These are phyloP conservation scores for Cicer pinnatifidum DNA, from an alignment of 306 rosid genomes.

Conservation along the genomic window DNA sequence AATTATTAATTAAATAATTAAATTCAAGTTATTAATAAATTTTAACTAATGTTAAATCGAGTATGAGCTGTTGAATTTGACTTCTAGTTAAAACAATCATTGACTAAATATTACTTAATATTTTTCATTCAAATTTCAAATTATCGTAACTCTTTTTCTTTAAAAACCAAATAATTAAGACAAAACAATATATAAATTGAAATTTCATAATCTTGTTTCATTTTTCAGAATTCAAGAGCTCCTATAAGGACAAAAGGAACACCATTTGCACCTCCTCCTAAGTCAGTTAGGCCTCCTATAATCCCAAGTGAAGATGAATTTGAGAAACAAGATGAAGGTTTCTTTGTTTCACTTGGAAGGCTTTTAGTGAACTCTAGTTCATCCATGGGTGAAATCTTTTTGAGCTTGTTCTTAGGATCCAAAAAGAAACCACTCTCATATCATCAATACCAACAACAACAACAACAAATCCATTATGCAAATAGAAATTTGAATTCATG, in stretches of 20 bases:
- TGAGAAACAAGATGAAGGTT: conserved; percentile 77
- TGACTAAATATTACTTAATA: too few species aligned
- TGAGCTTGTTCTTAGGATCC: conserved; percentile 63
- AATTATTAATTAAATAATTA: too few species aligned
- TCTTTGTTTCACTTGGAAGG: conserved; percentile 85
- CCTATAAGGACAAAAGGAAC: conserved; percentile 53
- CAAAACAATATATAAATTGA: not conserved
- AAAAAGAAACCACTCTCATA: conserved; percentile 70
- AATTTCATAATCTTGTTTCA: not conserved
- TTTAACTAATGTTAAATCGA: too few species aligned
- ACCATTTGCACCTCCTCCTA: conserved; percentile 54
- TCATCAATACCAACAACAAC: conserved; percentile 68
- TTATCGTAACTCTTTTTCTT: too few species aligned
- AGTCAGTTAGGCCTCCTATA: conserved; percentile 79
- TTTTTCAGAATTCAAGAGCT: conserved; percentile 61
- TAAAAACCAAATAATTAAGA: too few species aligned
- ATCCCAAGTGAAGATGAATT: conserved; percentile 80
- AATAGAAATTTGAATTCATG: conserved; percentile 57
- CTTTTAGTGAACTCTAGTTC: conserved; percentile 74
- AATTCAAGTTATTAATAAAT: too few species aligned
- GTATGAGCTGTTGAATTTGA: too few species aligned
- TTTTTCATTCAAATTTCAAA: too few species aligned
- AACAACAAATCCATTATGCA: conserved; percentile 61
- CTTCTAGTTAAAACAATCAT: too few species aligned
- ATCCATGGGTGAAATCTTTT: conserved; percentile 65